Evolutionary conservation across 1,284 basidiomycete species (phyloP).

Genomic region (Leccinum angustisporum): DNA sequence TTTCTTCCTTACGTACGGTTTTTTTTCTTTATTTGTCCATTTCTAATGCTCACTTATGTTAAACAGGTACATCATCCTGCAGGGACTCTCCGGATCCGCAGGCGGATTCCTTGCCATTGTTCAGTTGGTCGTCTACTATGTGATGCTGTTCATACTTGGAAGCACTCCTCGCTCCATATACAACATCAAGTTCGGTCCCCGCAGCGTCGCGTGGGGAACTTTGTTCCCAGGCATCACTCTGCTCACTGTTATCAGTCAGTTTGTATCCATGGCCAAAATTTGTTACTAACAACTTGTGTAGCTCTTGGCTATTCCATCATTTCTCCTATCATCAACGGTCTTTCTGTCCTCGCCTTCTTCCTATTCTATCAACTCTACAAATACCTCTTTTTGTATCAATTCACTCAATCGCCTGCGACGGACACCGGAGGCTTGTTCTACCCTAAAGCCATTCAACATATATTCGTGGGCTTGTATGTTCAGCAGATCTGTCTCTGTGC

Average conservation of each 20-base stretch:
- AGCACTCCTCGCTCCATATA: conserved; percentile 89
- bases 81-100: conserved; percentile 75
- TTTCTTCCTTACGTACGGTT: conserved; percentile 88
- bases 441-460: conserved; percentile 89
- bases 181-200: conserved; percentile 70
- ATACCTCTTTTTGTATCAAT: conserved; percentile 82
- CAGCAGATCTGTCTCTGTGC: conserved; percentile 77
- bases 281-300: conserved; percentile 28
- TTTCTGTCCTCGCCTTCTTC: conserved; percentile 82
- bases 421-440: conserved; percentile 97
- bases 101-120: conserved; percentile 81
- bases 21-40: conserved; percentile 3
- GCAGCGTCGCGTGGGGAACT: conserved; percentile 81
- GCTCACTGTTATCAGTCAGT: conserved; percentile 75
- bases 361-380: conserved; percentile 87
- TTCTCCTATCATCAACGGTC: conserved; percentile 91
- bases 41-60: background rate
- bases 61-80: conserved; percentile 60
- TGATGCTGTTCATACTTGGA: conserved; percentile 82
- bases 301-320: conserved; percentile 86
- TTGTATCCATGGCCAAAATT: background rate
- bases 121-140: conserved; percentile 78
- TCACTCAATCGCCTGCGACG: conserved; percentile 67
- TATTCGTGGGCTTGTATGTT: conserved; percentile 93
- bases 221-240: conserved; percentile 78